Base-by-base conservation (phyloP, 306 rosid genomes). In the Hippophae tibetana region DNA sequence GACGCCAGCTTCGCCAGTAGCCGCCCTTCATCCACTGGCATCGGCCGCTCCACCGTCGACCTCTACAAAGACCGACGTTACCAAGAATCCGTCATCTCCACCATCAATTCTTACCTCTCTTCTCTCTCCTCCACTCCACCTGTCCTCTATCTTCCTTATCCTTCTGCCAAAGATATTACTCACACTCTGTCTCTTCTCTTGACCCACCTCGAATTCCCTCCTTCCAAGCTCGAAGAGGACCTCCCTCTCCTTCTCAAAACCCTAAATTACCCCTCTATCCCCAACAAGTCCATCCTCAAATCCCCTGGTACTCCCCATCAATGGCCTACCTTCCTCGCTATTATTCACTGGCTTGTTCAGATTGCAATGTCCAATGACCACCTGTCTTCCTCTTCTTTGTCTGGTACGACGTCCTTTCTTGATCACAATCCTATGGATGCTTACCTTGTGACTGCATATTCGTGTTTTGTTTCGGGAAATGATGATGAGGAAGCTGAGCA, bases 331-430 rank as follows among this genome's bases (percentile, higher is more conserved):
- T 47, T 88, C 23, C 89, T 92, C 26, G 92, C 96, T 1, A 76
- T 92, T 10, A 84, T 92, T 38, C 96, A 88, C 75, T 92, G 99
- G 99, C 82, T 92, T 40, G 84, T 88, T 31, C 95, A 92, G 69
- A 42, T 84, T 55, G 89, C 80, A 7, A 60, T 56, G 8, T 78
- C 61, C 66, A 65, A 69, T 5, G 65, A 73, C 23, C 79, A 79
- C 10, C 45, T 69, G 8, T 70, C 47, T 11, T 13, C 61, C n/a
- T 67, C 69, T 54, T 70, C 47, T 11, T 13, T 58, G 11, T 67
- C 69, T 54, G 27, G 73, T 0, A 7, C 69, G 1, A 7, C 71
- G 9, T 55, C 82, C n/a, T 71, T 72, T 23, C 0, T 64, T 1
- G 71, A 71, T 1, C 9, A 18, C 41, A 75, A 87, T 41, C 62